These are phyloP conservation scores for Melastoma candidum DNA, from an alignment of 441 rosid genomes.

Conservation along the genomic window DNA sequence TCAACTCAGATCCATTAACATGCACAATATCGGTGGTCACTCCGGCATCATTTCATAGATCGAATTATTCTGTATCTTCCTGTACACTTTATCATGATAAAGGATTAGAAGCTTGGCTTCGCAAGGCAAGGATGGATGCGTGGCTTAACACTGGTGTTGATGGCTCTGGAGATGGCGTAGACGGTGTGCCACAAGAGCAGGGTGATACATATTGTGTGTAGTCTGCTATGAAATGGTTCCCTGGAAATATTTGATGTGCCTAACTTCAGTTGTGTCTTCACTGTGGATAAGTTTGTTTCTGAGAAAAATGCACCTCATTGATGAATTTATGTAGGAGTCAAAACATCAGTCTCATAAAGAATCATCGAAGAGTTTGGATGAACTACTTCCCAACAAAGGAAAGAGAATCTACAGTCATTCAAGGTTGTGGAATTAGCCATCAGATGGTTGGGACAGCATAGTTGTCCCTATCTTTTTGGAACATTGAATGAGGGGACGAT, in stretches of 20 bases:
- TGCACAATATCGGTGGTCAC: conserved; percentile 70
- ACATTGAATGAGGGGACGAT: conserved; percentile 92
- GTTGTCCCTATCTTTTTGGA: conserved; percentile 84
- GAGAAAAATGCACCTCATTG: conserved; percentile 71
- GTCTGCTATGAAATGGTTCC: conserved; percentile 77
- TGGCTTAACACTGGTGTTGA: conserved; percentile 93
- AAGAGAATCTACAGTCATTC: conserved; percentile 47
- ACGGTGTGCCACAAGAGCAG: conserved; percentile 78
- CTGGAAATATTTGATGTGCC: conserved; percentile 97
- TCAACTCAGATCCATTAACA: conserved; percentile 69
- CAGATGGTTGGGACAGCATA: conserved; percentile 85
- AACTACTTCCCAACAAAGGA: conserved; percentile 49
- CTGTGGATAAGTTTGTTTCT: conserved; percentile 72
- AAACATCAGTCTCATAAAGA: conserved; percentile 31
- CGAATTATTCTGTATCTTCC: conserved; percentile 56
- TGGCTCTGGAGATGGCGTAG: conserved; percentile 77
- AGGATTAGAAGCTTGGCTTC: conserved; percentile 94
- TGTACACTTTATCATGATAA: conserved; percentile 91
- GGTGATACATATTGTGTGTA: conserved; percentile 80
- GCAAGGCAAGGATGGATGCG: conserved; percentile 92
- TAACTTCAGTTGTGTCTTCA: conserved; percentile 69
- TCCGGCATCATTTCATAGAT: conserved; percentile 61
- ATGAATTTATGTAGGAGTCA: conserved; percentile 38
- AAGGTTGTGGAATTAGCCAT: conserved; percentile 85
- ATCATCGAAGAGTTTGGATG: conserved; percentile 36